phyloP scores from a whole-genome alignment of 768 basidiomycete genomes.

The Hebeloma cylindrosporum region DNA sequence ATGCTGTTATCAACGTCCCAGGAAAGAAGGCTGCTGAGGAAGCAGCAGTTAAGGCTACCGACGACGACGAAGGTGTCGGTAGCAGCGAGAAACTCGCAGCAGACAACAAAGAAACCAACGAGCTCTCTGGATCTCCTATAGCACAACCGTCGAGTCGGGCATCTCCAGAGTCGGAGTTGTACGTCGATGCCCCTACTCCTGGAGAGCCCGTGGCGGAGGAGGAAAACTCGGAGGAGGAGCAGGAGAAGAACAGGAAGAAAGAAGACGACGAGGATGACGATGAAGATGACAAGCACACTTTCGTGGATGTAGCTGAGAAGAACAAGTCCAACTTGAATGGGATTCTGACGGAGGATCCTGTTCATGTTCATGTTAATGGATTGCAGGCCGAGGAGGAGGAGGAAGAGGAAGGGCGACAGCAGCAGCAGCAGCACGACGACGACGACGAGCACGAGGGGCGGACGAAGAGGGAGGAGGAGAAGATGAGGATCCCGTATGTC shows the following conservation, averaged over 20 bases:
- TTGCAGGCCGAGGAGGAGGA: constrained; percentile 12
- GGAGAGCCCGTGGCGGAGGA: background rate
- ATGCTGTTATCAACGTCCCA: constrained; percentile 10
- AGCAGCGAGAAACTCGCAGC: background rate
- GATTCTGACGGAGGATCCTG: background rate
- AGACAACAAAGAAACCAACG: background rate
- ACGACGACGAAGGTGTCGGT: constrained; percentile 2
- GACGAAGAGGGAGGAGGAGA: background rate
- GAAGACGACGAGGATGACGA: constrained; percentile 3
- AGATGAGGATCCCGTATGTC: constrained; percentile 27
- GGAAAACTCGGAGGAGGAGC: constrained; percentile 1
- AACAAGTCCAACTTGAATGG: no score
- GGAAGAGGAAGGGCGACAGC: background rate
- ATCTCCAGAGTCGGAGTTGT: constrained; percentile 15
- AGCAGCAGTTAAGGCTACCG: background rate
- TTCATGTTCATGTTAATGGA: background rate
- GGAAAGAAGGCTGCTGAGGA: constrained; percentile 4
- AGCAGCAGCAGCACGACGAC: background rate
- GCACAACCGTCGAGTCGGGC: constrained; percentile 7
- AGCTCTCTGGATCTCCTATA: no score
- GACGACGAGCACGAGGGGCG: background rate
- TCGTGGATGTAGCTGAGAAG: constrained; percentile 1
- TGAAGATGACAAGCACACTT: constrained; percentile 7
- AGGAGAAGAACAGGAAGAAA: constrained; percentile 17
- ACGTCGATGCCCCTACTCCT: constrained; percentile 19